phyloP scores from a whole-genome alignment of 768 basidiomycete genomes.

The Suillus cothurnatus region DNA sequence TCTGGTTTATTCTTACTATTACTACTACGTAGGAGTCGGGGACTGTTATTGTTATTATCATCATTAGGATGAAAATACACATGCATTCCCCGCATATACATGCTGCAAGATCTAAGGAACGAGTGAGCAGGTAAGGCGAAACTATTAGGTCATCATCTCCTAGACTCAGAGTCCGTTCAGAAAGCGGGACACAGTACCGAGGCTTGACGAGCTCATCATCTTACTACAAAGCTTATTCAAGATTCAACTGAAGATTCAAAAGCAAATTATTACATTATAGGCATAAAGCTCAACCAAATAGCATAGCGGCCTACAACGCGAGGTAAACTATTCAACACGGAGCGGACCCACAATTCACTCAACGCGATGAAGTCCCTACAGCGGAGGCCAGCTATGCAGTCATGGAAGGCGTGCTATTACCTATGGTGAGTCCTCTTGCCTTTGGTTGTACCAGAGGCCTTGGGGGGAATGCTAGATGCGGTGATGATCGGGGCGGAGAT shows the following conservation, averaged over 20 bases:
- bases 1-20: background rate
- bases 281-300: background rate
- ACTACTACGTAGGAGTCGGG: too few species aligned
- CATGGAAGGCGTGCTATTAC: background rate
- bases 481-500: background rate
- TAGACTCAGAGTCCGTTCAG: background rate
- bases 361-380: background rate
- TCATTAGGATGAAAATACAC: background rate
- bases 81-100: background rate
- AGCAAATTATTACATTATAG: background rate
- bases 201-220: background rate
- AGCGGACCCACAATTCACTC: conserved; percentile 2
- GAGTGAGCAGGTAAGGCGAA: background rate
- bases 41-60: background rate
- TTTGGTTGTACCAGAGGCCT: background rate
- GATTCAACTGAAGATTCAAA: background rate
- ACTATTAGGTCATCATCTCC: background rate
- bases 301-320: conserved; percentile 3
- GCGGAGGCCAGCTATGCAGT: conserved; percentile 1
- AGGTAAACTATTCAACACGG: conserved; percentile 4
- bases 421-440: background rate
- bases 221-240: background rate
- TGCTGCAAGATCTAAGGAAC: background rate
- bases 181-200: background rate
- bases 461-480: background rate